A percentile compares a stretch with the other conserved stretches of the same genome.
Evolutionary conservation across 208 protist species (phyloP).

Genomic region (Crithidia expoeki): DNA sequence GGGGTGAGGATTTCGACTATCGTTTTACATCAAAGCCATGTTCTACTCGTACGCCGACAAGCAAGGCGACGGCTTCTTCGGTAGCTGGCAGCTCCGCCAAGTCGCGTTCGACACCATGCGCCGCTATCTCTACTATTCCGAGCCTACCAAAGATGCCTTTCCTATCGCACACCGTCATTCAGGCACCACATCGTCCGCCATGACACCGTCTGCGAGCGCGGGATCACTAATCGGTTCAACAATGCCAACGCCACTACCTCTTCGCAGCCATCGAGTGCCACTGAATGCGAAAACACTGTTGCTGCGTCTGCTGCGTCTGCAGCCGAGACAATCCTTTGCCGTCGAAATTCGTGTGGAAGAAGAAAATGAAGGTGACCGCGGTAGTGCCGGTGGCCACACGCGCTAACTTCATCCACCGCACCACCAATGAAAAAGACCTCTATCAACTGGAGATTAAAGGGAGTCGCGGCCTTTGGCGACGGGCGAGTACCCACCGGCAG

Average conservation of each 20-base stretch:
- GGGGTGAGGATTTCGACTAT: background rate
- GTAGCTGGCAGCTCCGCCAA: constrained; percentile 51
- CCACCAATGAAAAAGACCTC: constrained; percentile 54
- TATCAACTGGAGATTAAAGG: constrained; percentile 58
- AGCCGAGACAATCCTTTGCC: background rate
- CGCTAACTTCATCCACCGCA: constrained; percentile 27
- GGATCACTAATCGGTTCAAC: background rate
- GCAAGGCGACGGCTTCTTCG: constrained; percentile 45
- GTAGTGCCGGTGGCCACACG: constrained; percentile 36
- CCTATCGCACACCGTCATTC: constrained; percentile 3
- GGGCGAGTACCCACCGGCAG: constrained; percentile 46
- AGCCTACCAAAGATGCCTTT: constrained; percentile 12
- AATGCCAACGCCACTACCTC: background rate
- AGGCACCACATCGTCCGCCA: background rate
- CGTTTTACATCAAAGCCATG: constrained; percentile 33
- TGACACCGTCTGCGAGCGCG: background rate
- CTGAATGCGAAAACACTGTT: background rate
- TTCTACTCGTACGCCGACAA: constrained; percentile 71
- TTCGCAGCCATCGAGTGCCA: background rate
- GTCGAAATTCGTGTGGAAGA: constrained; percentile 33
- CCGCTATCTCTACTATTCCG: constrained; percentile 76
- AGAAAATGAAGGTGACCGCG: constrained; percentile 57
- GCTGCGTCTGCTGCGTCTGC: background rate
- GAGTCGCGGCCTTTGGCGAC: constrained; percentile 44
- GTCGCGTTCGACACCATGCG: constrained; percentile 69